Evolutionary conservation across 495 filamentous ascomycete genomes (phyloP).

Genomic region (Neurospora sp.): DNA sequence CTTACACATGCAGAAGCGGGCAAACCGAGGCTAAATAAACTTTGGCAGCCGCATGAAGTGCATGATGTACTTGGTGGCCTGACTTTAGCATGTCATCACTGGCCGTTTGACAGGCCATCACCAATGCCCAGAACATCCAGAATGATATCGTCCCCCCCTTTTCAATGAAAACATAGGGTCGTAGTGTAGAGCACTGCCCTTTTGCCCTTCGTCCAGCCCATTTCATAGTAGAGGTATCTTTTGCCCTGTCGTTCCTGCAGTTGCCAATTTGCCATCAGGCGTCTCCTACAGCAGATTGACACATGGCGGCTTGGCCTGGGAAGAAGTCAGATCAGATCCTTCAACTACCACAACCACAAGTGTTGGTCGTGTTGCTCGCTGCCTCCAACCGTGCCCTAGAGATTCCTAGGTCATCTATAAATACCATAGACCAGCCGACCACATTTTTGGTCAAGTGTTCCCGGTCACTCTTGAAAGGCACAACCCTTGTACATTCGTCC

Average conservation of each 20-base stretch:
- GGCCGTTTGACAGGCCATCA: not conserved
- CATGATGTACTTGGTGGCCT: not conserved
- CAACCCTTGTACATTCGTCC: not conserved
- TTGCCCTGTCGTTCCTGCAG: not conserved
- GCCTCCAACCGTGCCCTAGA: not conserved
- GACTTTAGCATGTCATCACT: not conserved
- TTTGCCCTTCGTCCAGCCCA: not conserved
- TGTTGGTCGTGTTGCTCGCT: not conserved
- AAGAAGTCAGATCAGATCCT: not conserved
- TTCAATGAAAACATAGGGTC: not conserved
- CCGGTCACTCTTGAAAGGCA: not conserved
- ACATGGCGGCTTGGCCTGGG: not conserved
- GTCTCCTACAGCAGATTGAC: not conserved
- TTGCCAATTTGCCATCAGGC: not conserved
- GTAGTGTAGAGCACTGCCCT: not conserved
- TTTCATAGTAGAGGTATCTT: not conserved
- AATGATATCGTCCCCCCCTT: not conserved
- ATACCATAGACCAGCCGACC: not conserved
- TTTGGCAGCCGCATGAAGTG: not conserved
- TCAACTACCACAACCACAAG: not conserved
- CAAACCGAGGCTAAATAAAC: not conserved
- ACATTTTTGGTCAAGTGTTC: not conserved
- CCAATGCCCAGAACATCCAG: not conserved
- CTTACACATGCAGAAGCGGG: not conserved
- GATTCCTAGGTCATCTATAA: not conserved